Evolutionary conservation across 2,329 filamentous ascomycete species (phyloP), one percentile per base, ranked within the genome.

Genomic region (Endoconidiophora polonica): DNA sequence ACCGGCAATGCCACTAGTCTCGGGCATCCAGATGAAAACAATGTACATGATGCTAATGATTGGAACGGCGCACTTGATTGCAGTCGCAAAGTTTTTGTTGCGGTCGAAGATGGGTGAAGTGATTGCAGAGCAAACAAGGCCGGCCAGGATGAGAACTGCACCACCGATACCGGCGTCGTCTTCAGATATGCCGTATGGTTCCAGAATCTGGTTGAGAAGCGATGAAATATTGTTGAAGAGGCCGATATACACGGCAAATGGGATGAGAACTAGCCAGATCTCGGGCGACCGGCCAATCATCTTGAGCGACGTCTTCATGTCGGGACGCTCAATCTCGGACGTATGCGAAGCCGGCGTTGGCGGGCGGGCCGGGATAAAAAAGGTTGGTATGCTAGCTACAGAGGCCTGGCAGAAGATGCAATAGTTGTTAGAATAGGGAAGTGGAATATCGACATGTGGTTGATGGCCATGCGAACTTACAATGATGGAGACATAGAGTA

Each of bases 211-310:
- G 67, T 90, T 94, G 7, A 96, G 72, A 1, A 96, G 76, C 1
- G 83, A 83, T 46, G 87, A 93, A 56, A 88, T 70, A 57, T 83
- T 83, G 71, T 96, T 96, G 78, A 98, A 98, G 68, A 91, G 81
- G 58, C 83, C 87, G 54, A 94, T 85, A 63, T 87, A 94, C 58
- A 88, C 65, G 56, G 76, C 68, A 66, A 90, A 96, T n/a, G 88
- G 81, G 53, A 88, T 59, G 54, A 88, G 68, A 56, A 95, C 66
- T 55, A 94, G 73, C 73, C 80, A 94, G 64, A 94, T 82, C 60
- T 90, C 81, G 16, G 74, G 68, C 4, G 77, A 83, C 44, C 72
- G 60, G 22, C 56, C 42, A 42, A 88, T 63, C 16, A 74, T 72
- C 5, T 67, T 60, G 22, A 76, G 54, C 2, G 66, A 86, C 54